Evolutionary conservation across 805 yeast genomes (phyloP).

Genomic region (Ogataea ramenticola): DNA sequence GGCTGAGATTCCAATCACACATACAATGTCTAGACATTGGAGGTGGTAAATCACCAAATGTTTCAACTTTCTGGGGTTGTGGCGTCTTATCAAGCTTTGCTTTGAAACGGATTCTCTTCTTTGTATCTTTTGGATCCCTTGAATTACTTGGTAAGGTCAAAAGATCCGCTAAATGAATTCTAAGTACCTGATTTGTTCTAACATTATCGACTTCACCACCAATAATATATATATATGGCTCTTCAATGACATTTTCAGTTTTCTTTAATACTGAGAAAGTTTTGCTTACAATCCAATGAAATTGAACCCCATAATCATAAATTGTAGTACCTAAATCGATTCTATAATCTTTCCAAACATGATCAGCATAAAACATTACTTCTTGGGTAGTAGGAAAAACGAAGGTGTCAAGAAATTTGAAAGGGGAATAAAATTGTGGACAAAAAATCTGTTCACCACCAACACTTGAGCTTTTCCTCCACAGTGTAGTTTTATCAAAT

Average conservation of each 20-base stretch:
- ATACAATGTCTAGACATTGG: background rate
- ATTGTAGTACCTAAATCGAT: background rate
- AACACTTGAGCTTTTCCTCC: no score
- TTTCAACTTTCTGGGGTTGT: no score
- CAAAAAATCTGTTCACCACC: background rate
- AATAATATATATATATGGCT: background rate
- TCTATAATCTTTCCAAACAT: background rate
- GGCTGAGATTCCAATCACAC: background rate
- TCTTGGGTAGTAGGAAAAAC: background rate
- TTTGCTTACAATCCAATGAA: no score
- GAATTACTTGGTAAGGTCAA: background rate
- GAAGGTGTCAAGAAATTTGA: background rate
- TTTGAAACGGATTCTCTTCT: background rate
- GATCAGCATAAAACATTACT: background rate
- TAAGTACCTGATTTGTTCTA: background rate
- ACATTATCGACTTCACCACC: background rate
- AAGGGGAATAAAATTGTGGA: background rate
- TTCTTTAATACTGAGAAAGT: background rate
- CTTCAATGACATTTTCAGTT: background rate
- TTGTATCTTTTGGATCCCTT: no score
- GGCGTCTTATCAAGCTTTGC: background rate
- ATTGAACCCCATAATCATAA: background rate
- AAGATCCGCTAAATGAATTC: background rate
- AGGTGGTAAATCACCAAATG: background rate
- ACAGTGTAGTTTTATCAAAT: no score